Evolutionary conservation across 306 rosid genomes (phyloP).

Genomic region (Prinsepia uniflora): DNA sequence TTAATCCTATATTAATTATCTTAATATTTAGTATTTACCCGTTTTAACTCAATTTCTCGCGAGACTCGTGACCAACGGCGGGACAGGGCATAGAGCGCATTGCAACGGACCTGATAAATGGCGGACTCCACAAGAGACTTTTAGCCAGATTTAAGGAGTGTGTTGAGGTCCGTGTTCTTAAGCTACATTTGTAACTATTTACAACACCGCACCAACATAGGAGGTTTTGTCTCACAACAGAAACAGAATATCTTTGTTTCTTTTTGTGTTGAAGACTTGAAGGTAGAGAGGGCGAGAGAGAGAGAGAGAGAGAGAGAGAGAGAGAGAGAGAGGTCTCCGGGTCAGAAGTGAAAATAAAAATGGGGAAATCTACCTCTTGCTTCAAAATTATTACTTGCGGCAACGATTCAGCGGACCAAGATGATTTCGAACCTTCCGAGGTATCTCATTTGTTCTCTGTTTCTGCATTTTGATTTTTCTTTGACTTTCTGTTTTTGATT

Average conservation of each 20-base stretch:
- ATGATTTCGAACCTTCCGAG: constrained; percentile 51
- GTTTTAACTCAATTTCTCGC: not conserved
- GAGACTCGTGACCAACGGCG: not conserved
- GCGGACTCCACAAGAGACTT: constrained; percentile 40
- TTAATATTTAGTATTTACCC: too few species aligned
- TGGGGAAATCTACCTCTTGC: constrained; percentile 81
- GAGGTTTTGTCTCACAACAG: constrained; percentile 27
- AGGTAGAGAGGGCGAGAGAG: not conserved
- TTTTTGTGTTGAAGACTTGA: not conserved
- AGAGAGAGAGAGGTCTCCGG: constrained; percentile 8
- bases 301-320: constrained; percentile 17
- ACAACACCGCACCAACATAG: constrained; percentile 45
- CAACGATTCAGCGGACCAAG: constrained; percentile 50
- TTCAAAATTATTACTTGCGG: constrained; percentile 77
- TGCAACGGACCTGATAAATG: constrained; percentile 35
- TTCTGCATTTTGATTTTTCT: not conserved
- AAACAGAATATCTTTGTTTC: constrained; percentile 6
- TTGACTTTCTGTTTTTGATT: not conserved
- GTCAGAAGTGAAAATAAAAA: constrained; percentile 13
- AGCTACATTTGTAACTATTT: constrained; percentile 35
- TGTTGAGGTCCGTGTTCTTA: constrained; percentile 60
- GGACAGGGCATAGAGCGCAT: constrained; percentile 23
- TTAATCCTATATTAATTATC: too few species aligned
- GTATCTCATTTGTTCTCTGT: constrained; percentile 21
- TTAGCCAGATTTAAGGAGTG: constrained; percentile 43